phyloP scores from a whole-genome alignment of 106 monocot species.

The Alisma plantagoaquatica region DNA sequence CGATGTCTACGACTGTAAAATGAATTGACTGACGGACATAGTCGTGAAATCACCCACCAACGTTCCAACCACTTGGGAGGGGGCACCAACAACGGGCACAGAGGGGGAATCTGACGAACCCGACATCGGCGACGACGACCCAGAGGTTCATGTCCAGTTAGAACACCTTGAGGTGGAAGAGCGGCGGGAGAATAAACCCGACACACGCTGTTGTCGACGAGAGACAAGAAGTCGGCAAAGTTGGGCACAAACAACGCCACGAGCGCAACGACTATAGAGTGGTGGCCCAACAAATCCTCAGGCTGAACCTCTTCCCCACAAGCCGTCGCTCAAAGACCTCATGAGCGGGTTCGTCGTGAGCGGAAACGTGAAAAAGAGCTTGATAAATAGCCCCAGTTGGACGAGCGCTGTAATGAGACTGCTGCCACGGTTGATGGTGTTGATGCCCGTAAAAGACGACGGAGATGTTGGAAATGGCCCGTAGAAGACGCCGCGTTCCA shows the following conservation, averaged over 20 bases:
- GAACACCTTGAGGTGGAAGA: slow-evolving; percentile 30
- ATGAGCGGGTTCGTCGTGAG: slow-evolving; percentile 38
- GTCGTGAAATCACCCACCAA: too few species aligned
- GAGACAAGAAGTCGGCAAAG: slow-evolving; percentile 33
- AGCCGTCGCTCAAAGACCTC: slow-evolving; percentile 30
- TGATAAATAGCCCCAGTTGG: too few species aligned
- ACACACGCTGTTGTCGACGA: slow-evolving; percentile 39
- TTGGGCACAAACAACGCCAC: slow-evolving; percentile 33
- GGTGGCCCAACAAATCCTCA: slow-evolving; percentile 23
- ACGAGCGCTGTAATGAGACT: too few species aligned
- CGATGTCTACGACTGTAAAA: too few species aligned
- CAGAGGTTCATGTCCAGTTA: slow-evolving; percentile 16
- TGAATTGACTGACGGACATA: too few species aligned
- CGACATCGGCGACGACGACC: slow-evolving; percentile 5
- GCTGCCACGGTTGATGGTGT: slow-evolving; percentile 24
- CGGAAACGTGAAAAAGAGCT: too few species aligned
- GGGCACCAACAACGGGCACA: too few species aligned
- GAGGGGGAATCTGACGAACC: too few species aligned
- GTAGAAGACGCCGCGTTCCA: slow-evolving; percentile 17
- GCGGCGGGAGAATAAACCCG: slow-evolving; percentile 26
- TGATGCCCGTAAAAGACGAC: slow-evolving; percentile 30
- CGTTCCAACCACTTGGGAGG: too few species aligned
- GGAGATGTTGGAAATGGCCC: slow-evolving; percentile 16
- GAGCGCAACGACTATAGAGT: slow-evolving; percentile 14
- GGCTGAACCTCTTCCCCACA: slow-evolving; percentile 13